Evolutionary conservation across 1,284 basidiomycete species (phyloP).

Genomic region (Vanrija humicola): DNA sequence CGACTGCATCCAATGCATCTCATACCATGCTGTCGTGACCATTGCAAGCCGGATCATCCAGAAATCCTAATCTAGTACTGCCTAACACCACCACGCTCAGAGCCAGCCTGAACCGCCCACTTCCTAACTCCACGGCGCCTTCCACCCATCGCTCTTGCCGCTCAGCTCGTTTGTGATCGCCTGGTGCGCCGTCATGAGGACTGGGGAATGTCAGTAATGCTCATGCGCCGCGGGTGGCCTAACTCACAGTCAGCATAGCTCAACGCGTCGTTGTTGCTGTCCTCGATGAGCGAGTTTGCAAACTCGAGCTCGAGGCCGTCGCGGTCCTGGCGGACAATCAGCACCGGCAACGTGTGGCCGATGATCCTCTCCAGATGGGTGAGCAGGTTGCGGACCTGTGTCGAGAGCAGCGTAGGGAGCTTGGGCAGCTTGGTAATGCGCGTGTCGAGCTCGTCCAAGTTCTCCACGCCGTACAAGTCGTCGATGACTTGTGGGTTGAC

Average conservation of each 20-base stretch:
- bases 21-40: not conserved
- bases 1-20: not conserved
- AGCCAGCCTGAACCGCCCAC: not conserved
- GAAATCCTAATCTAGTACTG: not conserved
- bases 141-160: constrained; percentile 46
- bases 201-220: constrained; percentile 9
- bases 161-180: constrained; percentile 48
- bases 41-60: too few species aligned
- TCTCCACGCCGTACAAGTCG: constrained; percentile 83
- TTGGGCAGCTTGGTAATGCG: constrained; percentile 70
- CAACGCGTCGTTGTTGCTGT: constrained; percentile 92
- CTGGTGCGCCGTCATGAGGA: constrained; percentile 48
- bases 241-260: constrained; percentile 73
- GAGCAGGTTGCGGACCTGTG: constrained; percentile 80
- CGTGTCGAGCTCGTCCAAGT: constrained; percentile 67
- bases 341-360: constrained; percentile 62
- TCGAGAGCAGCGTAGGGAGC: constrained; percentile 72
- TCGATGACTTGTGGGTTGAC: constrained; percentile 75
- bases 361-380: constrained; percentile 65
- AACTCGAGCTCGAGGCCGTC: constrained; percentile 95
- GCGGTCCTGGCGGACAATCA: constrained; percentile 84
- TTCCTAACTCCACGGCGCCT: constrained; percentile 30
- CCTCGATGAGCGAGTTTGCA: constrained; percentile 94
- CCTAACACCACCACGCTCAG: constrained; percentile 1
- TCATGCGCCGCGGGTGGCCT: constrained; percentile 36